Evolutionary conservation across 352 stramenopile genomes (phyloP).

Genomic region (Pythium rishiriense): DNA sequence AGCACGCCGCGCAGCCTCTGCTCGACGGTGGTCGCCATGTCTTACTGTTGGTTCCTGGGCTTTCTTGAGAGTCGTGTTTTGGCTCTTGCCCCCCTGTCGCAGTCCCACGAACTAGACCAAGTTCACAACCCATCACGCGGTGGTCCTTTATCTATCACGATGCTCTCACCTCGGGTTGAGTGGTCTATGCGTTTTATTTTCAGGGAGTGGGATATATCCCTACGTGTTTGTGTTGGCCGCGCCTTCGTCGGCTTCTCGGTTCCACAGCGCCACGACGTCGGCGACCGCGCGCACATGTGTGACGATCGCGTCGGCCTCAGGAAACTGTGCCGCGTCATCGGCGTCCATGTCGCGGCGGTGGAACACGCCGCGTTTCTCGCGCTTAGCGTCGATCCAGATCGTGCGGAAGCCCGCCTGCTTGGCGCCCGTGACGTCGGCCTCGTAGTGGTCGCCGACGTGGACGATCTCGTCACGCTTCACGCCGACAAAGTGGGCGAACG

Average conservation of each 20-base stretch:
- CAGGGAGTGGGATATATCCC: too few species aligned
- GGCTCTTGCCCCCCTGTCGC: too few species aligned
- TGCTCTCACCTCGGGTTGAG: too few species aligned
- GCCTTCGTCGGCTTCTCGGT: slow-evolving; percentile 11
- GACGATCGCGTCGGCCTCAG: slow-evolving; percentile 62
- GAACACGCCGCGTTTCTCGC: slow-evolving; percentile 42
- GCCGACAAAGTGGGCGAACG: slow-evolving; percentile 38
- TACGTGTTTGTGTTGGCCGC: too few species aligned
- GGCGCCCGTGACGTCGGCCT: slow-evolving; percentile 64
- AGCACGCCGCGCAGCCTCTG: background rate
- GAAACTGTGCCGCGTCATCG: slow-evolving; percentile 35
- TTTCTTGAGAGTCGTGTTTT: too few species aligned
- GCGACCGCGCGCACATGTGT: slow-evolving; percentile 45
- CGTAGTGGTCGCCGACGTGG: slow-evolving; percentile 78
- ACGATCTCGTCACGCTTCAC: slow-evolving; percentile 47
- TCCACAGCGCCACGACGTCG: slow-evolving; percentile 51
- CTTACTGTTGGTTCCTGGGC: too few species aligned
- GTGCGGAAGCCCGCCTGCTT: slow-evolving; percentile 61
- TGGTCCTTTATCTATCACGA: too few species aligned
- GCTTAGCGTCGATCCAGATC: slow-evolving; percentile 63
- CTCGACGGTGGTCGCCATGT: background rate
- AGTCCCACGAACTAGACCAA: too few species aligned
- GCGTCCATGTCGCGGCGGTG: slow-evolving; percentile 28
- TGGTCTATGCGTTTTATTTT: too few species aligned
- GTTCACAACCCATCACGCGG: too few species aligned